Evolutionary conservation across 2,329 filamentous ascomycete genomes (phyloP).

Genomic region (Calonectria naviculata): DNA sequence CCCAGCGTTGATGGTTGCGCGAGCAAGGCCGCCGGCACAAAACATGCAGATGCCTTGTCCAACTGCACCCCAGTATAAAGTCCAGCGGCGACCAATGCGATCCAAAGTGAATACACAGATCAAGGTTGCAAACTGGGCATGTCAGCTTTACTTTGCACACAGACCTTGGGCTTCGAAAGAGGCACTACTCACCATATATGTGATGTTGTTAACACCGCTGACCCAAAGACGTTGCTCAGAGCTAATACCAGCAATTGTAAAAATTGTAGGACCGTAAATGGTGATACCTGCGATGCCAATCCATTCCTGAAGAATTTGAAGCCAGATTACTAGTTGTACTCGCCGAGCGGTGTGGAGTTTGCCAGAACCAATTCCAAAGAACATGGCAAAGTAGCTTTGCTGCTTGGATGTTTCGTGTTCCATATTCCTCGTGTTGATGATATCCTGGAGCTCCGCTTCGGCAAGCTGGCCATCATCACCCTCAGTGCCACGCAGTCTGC

Average conservation of each 20-base stretch:
- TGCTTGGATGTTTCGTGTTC: not conserved
- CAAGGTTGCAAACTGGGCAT: slow-evolving; percentile 59
- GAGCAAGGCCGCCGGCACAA: slow-evolving; percentile 40
- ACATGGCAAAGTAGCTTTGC: slow-evolving; percentile 47
- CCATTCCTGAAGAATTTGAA: slow-evolving; percentile 52
- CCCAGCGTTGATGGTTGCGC: slow-evolving; percentile 57
- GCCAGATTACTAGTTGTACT: slow-evolving; percentile 50
- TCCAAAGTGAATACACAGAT: slow-evolving; percentile 57
- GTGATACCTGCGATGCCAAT: slow-evolving; percentile 60
- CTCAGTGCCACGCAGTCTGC: slow-evolving; percentile 48
- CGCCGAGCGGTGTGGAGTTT: slow-evolving; percentile 50
- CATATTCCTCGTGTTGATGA: not conserved
- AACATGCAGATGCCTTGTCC: slow-evolving; percentile 44
- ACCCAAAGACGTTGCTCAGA: slow-evolving; percentile 72
- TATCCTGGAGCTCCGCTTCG: slow-evolving; percentile 41
- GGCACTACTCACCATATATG: slow-evolving; percentile 53
- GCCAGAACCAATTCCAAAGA: slow-evolving; percentile 50
- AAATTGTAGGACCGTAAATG: slow-evolving; percentile 68
- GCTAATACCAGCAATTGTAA: slow-evolving; percentile 67
- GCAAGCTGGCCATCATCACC: slow-evolving; percentile 48
- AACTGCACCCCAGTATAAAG: slow-evolving; percentile 48
- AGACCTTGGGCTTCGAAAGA: not conserved
- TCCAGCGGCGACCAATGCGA: slow-evolving; percentile 47
- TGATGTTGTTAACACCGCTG: slow-evolving; percentile 63
- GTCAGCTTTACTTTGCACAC: not conserved